Evolutionary conservation across 305 asterid genomes (phyloP), one percentile per base, ranked within the genome.

Genomic region (Galium porrigens): DNA sequence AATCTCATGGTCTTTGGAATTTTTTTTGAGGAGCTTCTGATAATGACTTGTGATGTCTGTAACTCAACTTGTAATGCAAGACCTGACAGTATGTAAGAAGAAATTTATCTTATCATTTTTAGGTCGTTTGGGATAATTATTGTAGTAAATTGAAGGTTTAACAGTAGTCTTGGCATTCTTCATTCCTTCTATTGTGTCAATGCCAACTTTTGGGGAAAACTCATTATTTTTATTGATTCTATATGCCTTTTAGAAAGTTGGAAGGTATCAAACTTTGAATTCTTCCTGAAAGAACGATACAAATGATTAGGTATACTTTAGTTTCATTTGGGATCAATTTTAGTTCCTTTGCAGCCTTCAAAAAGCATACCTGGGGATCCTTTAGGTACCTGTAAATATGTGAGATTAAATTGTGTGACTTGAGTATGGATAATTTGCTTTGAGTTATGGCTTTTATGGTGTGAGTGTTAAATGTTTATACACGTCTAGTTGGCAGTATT

Each of bases 1-100:
- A 49, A 64, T 64, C 52, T 49, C 25, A 37, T 49, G 51, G 61
- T 64, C 54, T 64, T 46, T 64, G 61, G 68, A 58, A 33, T 49
- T 18, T 51, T 39, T 10, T 52, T 25, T 9, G 10, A 64, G 61
- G 61, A 33, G 60, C 44, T 64, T 51, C 34, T 64, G 58, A 48
- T 33, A 11, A 46, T 7, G 32, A 30, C 44, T 64, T 25, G 14
- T 30, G 59, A 64, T 48, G 20, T 25, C 48, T 49, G 36, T 64
- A 64, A 32, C 55, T 41, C 37, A 18, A 20, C 32, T 6, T 27
- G 37, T 32, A 29, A 6, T n/a, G 37, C 49, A 4, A 32, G 57
- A 37, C 59, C 20, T 30, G n/a, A 18, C 46, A 33, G 20, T n/a
- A 58, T 17, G 42, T 10, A 20, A 27, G 2, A 25, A 25, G 33